Evolutionary conservation across 768 basidiomycete genomes (phyloP).

Genomic region (Pulveroboletus sp.): DNA sequence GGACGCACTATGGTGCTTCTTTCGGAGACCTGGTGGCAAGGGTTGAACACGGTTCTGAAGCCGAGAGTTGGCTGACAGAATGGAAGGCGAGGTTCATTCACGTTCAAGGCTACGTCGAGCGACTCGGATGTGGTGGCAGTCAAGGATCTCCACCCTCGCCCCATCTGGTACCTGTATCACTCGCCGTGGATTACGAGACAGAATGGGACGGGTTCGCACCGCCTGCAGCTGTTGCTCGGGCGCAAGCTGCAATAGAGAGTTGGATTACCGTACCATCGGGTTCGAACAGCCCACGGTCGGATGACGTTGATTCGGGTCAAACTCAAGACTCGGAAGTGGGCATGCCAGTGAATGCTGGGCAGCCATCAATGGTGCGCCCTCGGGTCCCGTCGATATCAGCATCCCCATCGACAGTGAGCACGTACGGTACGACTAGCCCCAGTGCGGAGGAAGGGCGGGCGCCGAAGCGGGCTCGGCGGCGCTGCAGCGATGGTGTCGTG

Average conservation of each 20-base stretch:
- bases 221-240: not conserved
- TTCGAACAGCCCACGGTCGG: not conserved
- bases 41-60: constrained; percentile 13
- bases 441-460: constrained; percentile 28
- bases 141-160: constrained; percentile 21
- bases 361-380: too few species aligned
- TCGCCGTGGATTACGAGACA: constrained; percentile 18
- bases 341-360: not conserved
- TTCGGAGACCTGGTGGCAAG: constrained; percentile 14
- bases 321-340: constrained; percentile 14
- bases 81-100: constrained; percentile 25
- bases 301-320: not conserved
- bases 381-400: not conserved
- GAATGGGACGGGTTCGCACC: constrained; percentile 14
- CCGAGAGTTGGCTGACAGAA: constrained; percentile 12
- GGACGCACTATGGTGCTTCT: constrained; percentile 9
- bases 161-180: constrained; percentile 18
- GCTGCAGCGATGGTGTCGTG: constrained; percentile 12
- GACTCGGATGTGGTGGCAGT: constrained; percentile 20
- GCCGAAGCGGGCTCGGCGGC: constrained; percentile 27
- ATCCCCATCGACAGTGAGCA: constrained; percentile 3
- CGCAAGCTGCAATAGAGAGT: constrained; percentile 4
- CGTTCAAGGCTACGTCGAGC: constrained; percentile 22
- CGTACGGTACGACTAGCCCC: constrained; percentile 2
- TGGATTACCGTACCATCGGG: constrained; percentile 7